These are phyloP conservation scores for Dothideomycetes sp. DNA, from an alignment of 2,329 filamentous ascomycete species.

Conservation along the genomic window DNA sequence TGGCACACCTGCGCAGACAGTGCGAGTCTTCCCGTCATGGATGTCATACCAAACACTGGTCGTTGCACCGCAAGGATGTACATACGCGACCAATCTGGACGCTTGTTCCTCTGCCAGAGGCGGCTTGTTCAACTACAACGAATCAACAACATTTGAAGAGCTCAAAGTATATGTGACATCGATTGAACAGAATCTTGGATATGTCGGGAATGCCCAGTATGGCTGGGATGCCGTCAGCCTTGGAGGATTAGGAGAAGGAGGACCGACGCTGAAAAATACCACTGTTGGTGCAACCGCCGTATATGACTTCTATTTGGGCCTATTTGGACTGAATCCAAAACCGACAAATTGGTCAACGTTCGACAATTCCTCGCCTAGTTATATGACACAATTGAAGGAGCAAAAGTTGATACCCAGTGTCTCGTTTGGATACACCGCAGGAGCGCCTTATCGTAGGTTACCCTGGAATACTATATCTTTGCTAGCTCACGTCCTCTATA, in stretches of 20 bases:
- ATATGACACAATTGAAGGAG: slow-evolving; percentile 40
- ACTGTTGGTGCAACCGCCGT: slow-evolving; percentile 30
- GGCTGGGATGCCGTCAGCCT: slow-evolving; percentile 41
- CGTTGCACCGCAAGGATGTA: slow-evolving; percentile 48
- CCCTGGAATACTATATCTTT: background rate
- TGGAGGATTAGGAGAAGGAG: slow-evolving; percentile 26
- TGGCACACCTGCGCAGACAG: slow-evolving; percentile 41
- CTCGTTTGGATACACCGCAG: slow-evolving; percentile 66
- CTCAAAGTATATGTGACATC: slow-evolving; percentile 52
- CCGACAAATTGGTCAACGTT: slow-evolving; percentile 40
- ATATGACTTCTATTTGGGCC: slow-evolving; percentile 33
- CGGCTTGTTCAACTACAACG: slow-evolving; percentile 41
- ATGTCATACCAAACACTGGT: slow-evolving; percentile 62
- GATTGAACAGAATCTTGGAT: slow-evolving; percentile 44
- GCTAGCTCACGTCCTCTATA: slow-evolving; percentile 11
- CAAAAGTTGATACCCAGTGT: slow-evolving; percentile 56
- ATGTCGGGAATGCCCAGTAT: slow-evolving; percentile 52
- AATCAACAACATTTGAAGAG: slow-evolving; percentile 47
- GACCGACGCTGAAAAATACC: slow-evolving; percentile 30
- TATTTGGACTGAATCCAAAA: slow-evolving; percentile 37
- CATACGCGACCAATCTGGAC: slow-evolving; percentile 19
- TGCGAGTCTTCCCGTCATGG: slow-evolving; percentile 54
- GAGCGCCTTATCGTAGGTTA: slow-evolving; percentile 50
- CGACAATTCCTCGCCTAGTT: slow-evolving; percentile 45
- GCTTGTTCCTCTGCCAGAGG: slow-evolving; percentile 47